phyloP scores from a whole-genome alignment of 371 early-diverging fungal species.

The Antonospora locustae region DNA sequence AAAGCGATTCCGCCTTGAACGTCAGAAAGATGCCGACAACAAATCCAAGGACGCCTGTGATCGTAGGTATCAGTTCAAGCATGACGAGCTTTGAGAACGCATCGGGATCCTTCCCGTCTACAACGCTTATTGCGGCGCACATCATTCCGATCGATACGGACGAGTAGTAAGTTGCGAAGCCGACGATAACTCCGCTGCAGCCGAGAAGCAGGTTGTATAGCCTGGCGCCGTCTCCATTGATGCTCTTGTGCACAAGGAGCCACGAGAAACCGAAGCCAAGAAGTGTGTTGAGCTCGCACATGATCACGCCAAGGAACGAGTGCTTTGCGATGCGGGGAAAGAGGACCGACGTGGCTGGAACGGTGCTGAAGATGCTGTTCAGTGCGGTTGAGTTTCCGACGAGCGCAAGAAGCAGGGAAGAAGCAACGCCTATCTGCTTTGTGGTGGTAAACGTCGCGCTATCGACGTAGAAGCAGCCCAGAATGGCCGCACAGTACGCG shows the following conservation, averaged over 20 bases:
- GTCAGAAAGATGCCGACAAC: slow-evolving; percentile 40
- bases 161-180: slow-evolving; percentile 40
- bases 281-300: slow-evolving; percentile 54
- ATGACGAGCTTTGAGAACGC: slow-evolving; percentile 53
- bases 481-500: no score
- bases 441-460: no score
- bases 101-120: slow-evolving; percentile 49
- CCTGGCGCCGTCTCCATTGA: slow-evolving; percentile 1
- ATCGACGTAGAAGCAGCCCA: no score
- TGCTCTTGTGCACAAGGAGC: slow-evolving; percentile 39
- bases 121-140: slow-evolving; percentile 48
- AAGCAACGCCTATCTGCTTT: no score
- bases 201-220: no score
- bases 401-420: no score
- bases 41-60: slow-evolving; percentile 52
- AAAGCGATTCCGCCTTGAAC: slow-evolving; percentile 13
- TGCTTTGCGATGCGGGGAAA: slow-evolving; percentile 48
- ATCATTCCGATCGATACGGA: slow-evolving; percentile 50
- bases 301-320: slow-evolving; percentile 52
- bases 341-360: slow-evolving; percentile 48
- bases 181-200: slow-evolving; percentile 44
- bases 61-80: slow-evolving; percentile 50
- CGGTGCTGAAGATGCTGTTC: slow-evolving; percentile 39
- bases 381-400: no score
- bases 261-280: slow-evolving; percentile 41